Conservation (phyloP, 257 asterid genomes). For the Mentha longifolia region DNA sequence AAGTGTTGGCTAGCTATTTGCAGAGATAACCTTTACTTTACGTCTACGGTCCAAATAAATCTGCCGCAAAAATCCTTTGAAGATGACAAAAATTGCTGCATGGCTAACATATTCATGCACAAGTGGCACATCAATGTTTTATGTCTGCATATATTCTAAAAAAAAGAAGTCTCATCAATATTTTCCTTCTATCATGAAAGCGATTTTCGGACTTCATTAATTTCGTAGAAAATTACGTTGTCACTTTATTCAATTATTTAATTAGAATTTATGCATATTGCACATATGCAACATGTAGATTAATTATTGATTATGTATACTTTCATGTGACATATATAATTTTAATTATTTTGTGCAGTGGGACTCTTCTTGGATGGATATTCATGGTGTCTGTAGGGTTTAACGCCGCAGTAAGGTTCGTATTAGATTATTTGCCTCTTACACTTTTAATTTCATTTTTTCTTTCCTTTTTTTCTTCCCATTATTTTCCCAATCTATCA, state of each 20-base stretch:
- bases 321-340: too few relatives aligned
- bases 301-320: too few relatives aligned
- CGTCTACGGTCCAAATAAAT: not conserved
- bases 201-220: not conserved
- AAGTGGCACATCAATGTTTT: constrained; percentile 2
- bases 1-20: too few relatives aligned
- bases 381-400: constrained; percentile 73
- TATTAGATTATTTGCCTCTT: not conserved
- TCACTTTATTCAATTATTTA: too few relatives aligned
- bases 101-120: not conserved
- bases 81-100: not conserved
- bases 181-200: not conserved
- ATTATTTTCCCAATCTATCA: too few relatives aligned
- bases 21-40: not conserved
- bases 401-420: constrained; percentile 76
- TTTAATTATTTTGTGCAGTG: constrained; percentile 40
- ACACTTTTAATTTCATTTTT: too few relatives aligned
- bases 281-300: too few relatives aligned
- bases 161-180: not conserved
- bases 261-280: too few relatives aligned
- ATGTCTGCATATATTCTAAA: not conserved
- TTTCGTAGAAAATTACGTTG: too few relatives aligned
- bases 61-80: not conserved
- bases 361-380: constrained; percentile 64
- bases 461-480: too few relatives aligned